phyloP scores from a whole-genome alignment of 495 filamentous ascomycete genomes.

The Trichoderma erinaceum region DNA sequence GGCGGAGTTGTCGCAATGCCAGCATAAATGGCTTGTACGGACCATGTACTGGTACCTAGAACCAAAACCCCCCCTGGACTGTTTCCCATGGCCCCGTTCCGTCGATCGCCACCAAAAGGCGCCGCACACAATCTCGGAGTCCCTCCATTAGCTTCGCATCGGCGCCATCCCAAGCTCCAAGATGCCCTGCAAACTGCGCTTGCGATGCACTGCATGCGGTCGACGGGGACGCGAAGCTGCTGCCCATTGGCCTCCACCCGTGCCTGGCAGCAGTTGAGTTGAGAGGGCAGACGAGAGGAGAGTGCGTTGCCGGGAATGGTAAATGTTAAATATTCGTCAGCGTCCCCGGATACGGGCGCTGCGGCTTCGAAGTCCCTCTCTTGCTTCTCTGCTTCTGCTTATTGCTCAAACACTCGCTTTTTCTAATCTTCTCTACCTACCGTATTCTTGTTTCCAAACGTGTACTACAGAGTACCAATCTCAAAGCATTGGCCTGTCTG shows the following conservation, averaged over 20 bases:
- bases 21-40: background rate
- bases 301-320: background rate
- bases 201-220: background rate
- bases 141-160: background rate
- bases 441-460: too few species aligned
- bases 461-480: too few species aligned
- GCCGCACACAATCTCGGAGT: background rate
- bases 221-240: background rate
- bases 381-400: background rate
- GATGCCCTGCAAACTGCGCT: background rate
- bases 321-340: background rate
- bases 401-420: background rate
- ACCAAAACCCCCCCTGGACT: background rate
- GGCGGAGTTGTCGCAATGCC: background rate
- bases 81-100: background rate
- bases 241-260: constrained; percentile 12
- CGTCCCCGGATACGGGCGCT: background rate
- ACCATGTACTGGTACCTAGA: background rate
- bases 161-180: background rate
- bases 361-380: background rate
- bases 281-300: too few species aligned
- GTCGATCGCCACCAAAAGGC: constrained; percentile 9
- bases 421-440: too few species aligned
- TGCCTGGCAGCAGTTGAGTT: constrained; percentile 6
- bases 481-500: too few species aligned